Percentiles rank a stretch among this genome's conserved stretches.
These are phyloP conservation scores for Exophiala alcalophila DNA, from an alignment of 2,329 filamentous ascomycete genomes.

Conservation along the genomic window DNA sequence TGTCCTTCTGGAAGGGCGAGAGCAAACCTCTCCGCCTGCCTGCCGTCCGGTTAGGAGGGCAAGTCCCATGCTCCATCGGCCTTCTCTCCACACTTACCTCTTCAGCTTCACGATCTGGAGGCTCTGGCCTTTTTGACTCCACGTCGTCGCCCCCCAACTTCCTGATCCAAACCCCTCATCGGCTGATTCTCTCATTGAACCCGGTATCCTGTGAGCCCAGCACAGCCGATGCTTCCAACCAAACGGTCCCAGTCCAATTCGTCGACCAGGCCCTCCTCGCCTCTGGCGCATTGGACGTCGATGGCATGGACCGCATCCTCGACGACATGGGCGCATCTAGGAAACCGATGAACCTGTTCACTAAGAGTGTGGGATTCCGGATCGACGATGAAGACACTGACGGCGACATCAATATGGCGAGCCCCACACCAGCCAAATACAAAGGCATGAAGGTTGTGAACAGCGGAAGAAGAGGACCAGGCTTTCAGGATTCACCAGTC, in stretches of 20 bases:
- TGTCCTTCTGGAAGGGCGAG: constrained; percentile 44
- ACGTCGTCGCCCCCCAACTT: constrained; percentile 18
- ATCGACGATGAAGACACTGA: constrained; percentile 19
- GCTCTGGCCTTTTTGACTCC: constrained; percentile 10
- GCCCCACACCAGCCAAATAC: constrained; percentile 19
- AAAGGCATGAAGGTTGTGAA: constrained; percentile 9
- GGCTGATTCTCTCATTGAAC: constrained; percentile 22
- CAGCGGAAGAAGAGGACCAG: constrained; percentile 1
- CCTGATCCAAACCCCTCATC: constrained; percentile 22
- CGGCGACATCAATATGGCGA: constrained; percentile 21
- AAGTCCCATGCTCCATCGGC: constrained; percentile 11
- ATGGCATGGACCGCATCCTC: constrained; percentile 48
- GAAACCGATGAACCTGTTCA: constrained; percentile 20
- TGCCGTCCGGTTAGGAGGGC: constrained; percentile 17
- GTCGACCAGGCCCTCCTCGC: constrained; percentile 42
- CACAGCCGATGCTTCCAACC: constrained; percentile 9
- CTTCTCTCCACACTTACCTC: constrained; percentile 6
- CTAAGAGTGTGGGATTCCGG: constrained; percentile 17
- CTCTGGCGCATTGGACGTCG: constrained; percentile 45
- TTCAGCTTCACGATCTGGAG: neutral
- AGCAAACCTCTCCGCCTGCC: constrained; percentile 18
- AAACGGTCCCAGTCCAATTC: constrained; percentile 4
- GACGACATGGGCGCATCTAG: constrained; percentile 38
- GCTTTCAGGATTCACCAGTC: constrained; percentile 3
- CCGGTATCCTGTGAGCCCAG: constrained; percentile 11